These are phyloP conservation scores for Termitomyces sp. DNA, from an alignment of 768 basidiomycete species.

Conservation along the genomic window DNA sequence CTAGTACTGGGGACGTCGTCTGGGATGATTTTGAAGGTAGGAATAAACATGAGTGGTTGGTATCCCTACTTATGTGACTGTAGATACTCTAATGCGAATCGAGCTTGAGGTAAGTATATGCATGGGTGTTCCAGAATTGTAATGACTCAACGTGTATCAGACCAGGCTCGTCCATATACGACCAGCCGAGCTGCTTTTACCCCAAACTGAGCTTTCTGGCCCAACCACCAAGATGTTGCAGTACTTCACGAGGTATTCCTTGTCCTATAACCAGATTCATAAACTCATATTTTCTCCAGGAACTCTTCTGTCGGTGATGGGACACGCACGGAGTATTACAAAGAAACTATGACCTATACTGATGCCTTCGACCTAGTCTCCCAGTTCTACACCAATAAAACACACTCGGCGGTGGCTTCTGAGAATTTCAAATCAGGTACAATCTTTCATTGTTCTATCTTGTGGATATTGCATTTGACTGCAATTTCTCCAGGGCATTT, in stretches of 20 bases:
- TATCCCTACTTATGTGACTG: not conserved
- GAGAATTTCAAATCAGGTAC: conserved; percentile 41
- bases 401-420: conserved; percentile 30
- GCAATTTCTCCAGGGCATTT: conserved; percentile 41
- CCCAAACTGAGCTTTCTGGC: conserved; percentile 51
- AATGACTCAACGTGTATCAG: conserved; percentile 29
- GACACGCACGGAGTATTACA: conserved; percentile 61
- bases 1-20: conserved; percentile 87
- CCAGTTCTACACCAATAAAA: conserved; percentile 58
- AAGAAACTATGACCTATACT: conserved; percentile 49
- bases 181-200: conserved; percentile 78
- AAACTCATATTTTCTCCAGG: conserved; percentile 21
- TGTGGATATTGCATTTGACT: not conserved
- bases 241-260: conserved; percentile 58
- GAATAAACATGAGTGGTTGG: not conserved
- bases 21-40: conserved; percentile 89
- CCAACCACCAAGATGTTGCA: conserved; percentile 72
- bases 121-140: not conserved
- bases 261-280: not conserved
- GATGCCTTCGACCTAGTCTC: conserved; percentile 67
- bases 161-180: conserved; percentile 82
- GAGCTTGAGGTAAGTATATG: conserved; percentile 72
- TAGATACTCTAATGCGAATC: conserved; percentile 78
- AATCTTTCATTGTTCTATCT: conserved; percentile 5
- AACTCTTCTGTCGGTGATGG: conserved; percentile 31